phyloP scores from a whole-genome alignment of 2,329 filamentous ascomycete species.

The Phyllosticta ampelicida region DNA sequence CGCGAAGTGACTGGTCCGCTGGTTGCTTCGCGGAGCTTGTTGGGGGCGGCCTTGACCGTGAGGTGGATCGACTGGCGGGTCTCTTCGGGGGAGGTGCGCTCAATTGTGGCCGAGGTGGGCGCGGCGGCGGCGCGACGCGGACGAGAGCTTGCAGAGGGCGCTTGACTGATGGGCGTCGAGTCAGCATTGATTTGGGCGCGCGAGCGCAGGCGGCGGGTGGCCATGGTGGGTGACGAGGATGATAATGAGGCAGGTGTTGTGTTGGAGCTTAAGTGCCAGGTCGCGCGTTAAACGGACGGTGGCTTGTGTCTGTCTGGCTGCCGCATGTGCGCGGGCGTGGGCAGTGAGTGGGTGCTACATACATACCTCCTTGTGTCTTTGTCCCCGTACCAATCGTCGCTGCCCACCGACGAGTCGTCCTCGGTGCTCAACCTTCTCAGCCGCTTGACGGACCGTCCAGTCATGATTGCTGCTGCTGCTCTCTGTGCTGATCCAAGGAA shows the following conservation, averaged over 20 bases:
- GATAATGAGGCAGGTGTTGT: conserved; percentile 2
- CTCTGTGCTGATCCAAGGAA: background rate
- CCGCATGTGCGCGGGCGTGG: too few species aligned
- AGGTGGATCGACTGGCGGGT: conserved; percentile 36
- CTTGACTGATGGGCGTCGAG: conserved; percentile 25
- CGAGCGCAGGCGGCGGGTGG: conserved; percentile 28
- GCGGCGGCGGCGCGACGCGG: conserved; percentile 25
- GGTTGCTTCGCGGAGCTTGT: conserved; percentile 38
- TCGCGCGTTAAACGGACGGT: background rate
- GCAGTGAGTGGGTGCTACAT: conserved; percentile 2
- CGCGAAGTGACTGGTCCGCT: conserved; percentile 21
- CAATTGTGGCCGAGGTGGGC: conserved; percentile 21
- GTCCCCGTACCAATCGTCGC: conserved; percentile 22
- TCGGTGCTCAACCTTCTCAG: conserved; percentile 31
- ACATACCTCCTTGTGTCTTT: conserved; percentile 10
- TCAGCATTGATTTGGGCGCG: conserved; percentile 19
- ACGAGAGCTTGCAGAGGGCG: conserved; percentile 25
- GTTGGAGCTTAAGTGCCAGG: background rate
- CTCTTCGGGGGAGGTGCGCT: conserved; percentile 28
- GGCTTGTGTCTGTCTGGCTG: conserved; percentile 4
- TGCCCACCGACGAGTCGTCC: conserved; percentile 23
- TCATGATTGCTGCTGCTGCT: background rate
- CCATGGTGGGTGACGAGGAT: conserved; percentile 13
- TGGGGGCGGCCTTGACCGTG: conserved; percentile 40
- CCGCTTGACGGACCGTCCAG: conserved; percentile 24